Percentiles rank a stretch among this genome's conserved stretches.
These are phyloP conservation scores for Fusarium sp. DNA, from an alignment of 2,329 filamentous ascomycete species.

Conservation along the genomic window DNA sequence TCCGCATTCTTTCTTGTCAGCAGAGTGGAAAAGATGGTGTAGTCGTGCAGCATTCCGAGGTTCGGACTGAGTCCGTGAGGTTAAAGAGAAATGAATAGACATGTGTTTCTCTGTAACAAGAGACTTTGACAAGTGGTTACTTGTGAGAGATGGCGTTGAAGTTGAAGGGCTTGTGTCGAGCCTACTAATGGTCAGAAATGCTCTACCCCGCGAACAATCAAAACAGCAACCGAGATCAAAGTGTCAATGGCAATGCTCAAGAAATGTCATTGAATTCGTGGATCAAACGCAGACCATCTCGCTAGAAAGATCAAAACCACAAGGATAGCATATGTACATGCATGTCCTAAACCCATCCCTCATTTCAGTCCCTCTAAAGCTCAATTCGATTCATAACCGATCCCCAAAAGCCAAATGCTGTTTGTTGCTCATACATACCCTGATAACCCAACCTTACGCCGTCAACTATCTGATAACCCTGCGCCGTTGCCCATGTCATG, in stretches of 20 bases:
- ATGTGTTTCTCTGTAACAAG: constrained; percentile 9
- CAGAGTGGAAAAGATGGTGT: constrained; percentile 19
- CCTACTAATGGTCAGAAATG: not conserved
- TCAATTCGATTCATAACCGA: constrained; percentile 1
- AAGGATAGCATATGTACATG: constrained; percentile 26
- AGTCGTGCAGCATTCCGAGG: constrained; percentile 28
- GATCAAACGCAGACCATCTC: constrained; percentile 2
- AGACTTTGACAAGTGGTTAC: not conserved
- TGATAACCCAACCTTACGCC: constrained; percentile 13
- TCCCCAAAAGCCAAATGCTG: constrained; percentile 7
- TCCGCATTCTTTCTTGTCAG: constrained; percentile 6
- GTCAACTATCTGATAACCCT: constrained; percentile 7
- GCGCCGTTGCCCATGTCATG: constrained; percentile 31
- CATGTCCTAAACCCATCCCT: not conserved
- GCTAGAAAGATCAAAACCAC: not conserved
- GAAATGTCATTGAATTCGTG: constrained; percentile 31
- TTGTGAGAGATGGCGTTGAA: not conserved
- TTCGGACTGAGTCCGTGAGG: not conserved
- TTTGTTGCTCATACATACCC: constrained; percentile 14
- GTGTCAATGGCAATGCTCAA: not conserved
- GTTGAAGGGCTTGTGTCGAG: not conserved
- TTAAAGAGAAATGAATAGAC: not conserved
- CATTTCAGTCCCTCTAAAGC: not conserved
- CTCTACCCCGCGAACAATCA: not conserved
- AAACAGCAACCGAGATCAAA: not conserved